Evolutionary conservation across 163 green algal species (phyloP).

Genomic region (Volvox carteri): DNA sequence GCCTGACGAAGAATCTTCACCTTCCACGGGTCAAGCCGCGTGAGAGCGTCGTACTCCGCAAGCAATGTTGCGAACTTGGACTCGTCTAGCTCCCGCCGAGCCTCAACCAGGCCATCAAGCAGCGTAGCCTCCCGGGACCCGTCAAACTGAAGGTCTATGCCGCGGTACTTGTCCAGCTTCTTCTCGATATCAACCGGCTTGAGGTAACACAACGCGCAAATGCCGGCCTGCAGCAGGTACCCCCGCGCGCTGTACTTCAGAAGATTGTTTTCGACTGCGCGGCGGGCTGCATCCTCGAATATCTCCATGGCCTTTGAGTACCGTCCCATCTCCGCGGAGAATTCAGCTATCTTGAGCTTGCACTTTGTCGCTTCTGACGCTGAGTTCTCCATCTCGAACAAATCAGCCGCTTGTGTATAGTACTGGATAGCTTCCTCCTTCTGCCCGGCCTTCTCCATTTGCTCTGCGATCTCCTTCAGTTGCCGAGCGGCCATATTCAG

Average conservation of each 20-base stretch:
- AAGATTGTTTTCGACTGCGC: slow-evolving; percentile 95
- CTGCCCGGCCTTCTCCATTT: slow-evolving; percentile 85
- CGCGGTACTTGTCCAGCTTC: slow-evolving; percentile 86
- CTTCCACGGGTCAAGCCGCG: slow-evolving; percentile 94
- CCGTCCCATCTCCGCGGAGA: slow-evolving; percentile 81
- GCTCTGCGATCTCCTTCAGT: slow-evolving; percentile 89
- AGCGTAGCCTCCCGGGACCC: slow-evolving; percentile 69
- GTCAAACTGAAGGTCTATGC: slow-evolving; percentile 87
- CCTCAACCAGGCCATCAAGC: slow-evolving; percentile 71
- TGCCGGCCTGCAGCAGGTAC: slow-evolving; percentile 93
- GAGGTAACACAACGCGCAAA: slow-evolving; percentile 86
- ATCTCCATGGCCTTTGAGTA: slow-evolving; percentile 82
- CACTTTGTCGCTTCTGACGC: slow-evolving; percentile 90
- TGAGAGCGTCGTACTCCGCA: slow-evolving; percentile 93
- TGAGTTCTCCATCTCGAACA: slow-evolving; percentile 91
- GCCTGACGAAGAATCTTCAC: slow-evolving; percentile 89
- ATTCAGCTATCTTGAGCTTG: slow-evolving; percentile 91
- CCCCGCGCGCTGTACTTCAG: slow-evolving; percentile 95
- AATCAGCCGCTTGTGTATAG: slow-evolving; percentile 91
- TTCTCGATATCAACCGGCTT: slow-evolving; percentile 59
- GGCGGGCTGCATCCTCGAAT: slow-evolving; percentile 89
- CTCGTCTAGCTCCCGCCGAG: slow-evolving; percentile 82
- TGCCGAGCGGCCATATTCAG: slow-evolving; percentile 95
- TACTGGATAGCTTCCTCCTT: slow-evolving; percentile 86
- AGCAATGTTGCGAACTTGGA: slow-evolving; percentile 88